phyloP scores from a whole-genome alignment of 768 basidiomycete genomes.

The Tephrocybe sp. region DNA sequence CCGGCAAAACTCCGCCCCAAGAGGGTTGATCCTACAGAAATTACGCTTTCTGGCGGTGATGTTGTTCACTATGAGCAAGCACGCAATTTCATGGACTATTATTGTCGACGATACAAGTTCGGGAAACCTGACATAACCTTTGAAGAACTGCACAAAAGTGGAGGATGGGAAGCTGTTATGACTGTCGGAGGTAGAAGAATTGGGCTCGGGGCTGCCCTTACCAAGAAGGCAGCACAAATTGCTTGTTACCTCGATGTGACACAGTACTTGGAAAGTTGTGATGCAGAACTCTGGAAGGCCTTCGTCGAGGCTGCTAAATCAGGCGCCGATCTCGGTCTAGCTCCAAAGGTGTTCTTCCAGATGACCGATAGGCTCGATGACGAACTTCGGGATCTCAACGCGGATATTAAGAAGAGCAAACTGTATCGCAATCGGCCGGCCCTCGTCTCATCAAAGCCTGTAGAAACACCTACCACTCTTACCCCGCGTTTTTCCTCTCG shows the following conservation, averaged over 20 bases:
- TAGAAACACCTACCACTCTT: not conserved
- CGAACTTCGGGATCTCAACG: slow-evolving; percentile 66
- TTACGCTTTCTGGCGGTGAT: slow-evolving; percentile 59
- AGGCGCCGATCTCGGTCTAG: slow-evolving; percentile 69
- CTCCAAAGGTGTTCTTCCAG: slow-evolving; percentile 64
- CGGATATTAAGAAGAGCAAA: slow-evolving; percentile 58
- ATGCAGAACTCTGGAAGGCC: slow-evolving; percentile 73
- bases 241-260: slow-evolving; percentile 86
- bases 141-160: slow-evolving; percentile 27
- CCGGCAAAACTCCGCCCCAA: slow-evolving; percentile 27
- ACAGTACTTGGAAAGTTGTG: slow-evolving; percentile 82
- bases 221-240: slow-evolving; percentile 70
- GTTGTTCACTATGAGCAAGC: slow-evolving; percentile 68
- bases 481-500: slow-evolving; percentile 14
- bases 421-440: slow-evolving; percentile 67
- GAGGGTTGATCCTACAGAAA: slow-evolving; percentile 19
- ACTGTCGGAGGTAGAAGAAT: slow-evolving; percentile 75
- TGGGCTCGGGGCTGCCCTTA: slow-evolving; percentile 67
- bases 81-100: slow-evolving; percentile 92
- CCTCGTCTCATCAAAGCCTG: slow-evolving; percentile 11
- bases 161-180: slow-evolving; percentile 72
- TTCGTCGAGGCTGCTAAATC: slow-evolving; percentile 61
- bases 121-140: slow-evolving; percentile 69
- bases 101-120: slow-evolving; percentile 78
- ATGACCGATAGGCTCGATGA: slow-evolving; percentile 65